Evolutionary conservation across 306 rosid species (phyloP).

Genomic region (Cicer chorassanicum): DNA sequence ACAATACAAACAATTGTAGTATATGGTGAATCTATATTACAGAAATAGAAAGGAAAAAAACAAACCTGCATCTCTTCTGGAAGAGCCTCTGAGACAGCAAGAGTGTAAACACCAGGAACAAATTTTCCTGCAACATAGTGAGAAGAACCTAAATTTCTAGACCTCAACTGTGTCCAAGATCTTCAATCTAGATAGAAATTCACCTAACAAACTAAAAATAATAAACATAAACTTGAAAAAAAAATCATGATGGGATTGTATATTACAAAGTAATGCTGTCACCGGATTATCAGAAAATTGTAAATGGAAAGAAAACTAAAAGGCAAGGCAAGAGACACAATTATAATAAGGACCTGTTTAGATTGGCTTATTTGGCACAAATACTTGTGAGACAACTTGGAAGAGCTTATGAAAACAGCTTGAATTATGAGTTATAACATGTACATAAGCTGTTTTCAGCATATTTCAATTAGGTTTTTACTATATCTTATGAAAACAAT

Average conservation of each 20-base stretch:
- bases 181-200: conserved; percentile 16
- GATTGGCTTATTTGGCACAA: too few relatives aligned
- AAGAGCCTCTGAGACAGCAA: conserved; percentile 96
- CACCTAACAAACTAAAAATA: not conserved
- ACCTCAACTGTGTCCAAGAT: not conserved
- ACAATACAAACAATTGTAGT: conserved; percentile 14
- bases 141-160: conserved; percentile 31
- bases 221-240: not conserved
- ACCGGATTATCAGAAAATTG: not conserved
- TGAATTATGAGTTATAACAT: too few relatives aligned
- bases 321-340: conserved; percentile 7
- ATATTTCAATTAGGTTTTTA: too few relatives aligned
- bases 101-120: conserved; percentile 92
- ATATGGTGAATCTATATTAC: conserved; percentile 8
- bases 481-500: too few relatives aligned
- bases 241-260: not conserved
- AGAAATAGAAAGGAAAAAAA: conserved; percentile 25
- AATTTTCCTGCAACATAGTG: conserved; percentile 64
- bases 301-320: conserved; percentile 11
- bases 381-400: too few relatives aligned
- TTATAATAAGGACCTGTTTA: too few relatives aligned
- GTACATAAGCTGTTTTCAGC: too few relatives aligned
- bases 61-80: conserved; percentile 93
- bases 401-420: too few relatives aligned
- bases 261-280: conserved; percentile 6